phyloP scores from a whole-genome alignment of 1,284 basidiomycete genomes.

The Rhodotorula glutinis region DNA sequence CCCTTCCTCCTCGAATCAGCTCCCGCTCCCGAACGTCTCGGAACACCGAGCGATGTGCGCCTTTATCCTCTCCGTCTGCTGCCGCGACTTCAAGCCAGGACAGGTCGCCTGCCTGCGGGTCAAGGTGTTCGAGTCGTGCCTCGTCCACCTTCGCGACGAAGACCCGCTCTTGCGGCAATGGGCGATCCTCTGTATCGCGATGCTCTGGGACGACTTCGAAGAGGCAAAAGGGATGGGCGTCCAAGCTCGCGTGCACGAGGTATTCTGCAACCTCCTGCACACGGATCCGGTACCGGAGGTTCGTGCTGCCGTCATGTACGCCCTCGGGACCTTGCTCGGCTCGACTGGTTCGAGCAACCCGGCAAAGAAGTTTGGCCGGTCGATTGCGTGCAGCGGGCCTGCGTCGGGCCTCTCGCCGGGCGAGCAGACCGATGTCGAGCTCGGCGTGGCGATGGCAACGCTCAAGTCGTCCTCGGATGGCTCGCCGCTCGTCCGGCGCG shows the following conservation, averaged over 20 bases:
- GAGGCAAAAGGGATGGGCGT: conserved; percentile 85
- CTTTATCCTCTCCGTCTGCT: conserved; percentile 90
- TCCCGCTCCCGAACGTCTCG: conserved; percentile 76
- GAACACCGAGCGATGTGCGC: conserved; percentile 99
- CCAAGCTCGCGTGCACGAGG: conserved; percentile 76
- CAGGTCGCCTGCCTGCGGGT: conserved; percentile 79
- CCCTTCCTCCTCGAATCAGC: conserved; percentile 54
- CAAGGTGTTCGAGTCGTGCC: conserved; percentile 84
- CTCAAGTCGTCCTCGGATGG: conserved; percentile 64
- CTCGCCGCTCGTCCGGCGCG: conserved; percentile 93
- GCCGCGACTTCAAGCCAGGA: conserved; percentile 79
- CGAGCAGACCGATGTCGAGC: conserved; percentile 60
- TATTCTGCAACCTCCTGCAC: conserved; percentile 73
- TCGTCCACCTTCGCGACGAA: conserved; percentile 73
- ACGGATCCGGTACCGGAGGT: conserved; percentile 87
- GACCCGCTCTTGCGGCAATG: conserved; percentile 89
- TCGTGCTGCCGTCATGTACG: conserved; percentile 83
- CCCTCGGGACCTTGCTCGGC: conserved; percentile 89
- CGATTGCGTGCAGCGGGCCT: conserved; percentile 32
- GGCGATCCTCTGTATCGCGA: conserved; percentile 88
- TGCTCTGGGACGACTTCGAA: conserved; percentile 92
- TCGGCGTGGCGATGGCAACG: conserved; percentile 56
- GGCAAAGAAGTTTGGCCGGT: conserved; percentile 40
- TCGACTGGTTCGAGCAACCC: conserved; percentile 61
- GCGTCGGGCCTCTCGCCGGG: conserved; percentile 72